phyloP scores from a whole-genome alignment of 192 early-diverging fungal species.

The Mortierella antarctica region DNA sequence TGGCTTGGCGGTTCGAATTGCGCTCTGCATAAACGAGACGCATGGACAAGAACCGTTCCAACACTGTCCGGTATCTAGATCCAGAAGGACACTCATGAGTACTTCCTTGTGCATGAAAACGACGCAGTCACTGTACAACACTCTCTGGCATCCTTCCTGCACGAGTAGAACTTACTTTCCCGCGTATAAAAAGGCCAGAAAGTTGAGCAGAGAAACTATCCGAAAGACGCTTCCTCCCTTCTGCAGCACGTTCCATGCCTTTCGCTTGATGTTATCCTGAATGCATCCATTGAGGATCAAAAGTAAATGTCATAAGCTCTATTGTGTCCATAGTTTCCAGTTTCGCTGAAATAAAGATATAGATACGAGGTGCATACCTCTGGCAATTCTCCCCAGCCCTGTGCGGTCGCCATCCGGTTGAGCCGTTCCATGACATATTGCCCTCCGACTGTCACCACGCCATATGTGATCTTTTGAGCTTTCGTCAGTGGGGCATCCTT shows the following conservation, averaged over 20 bases:
- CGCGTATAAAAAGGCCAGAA: conserved; percentile 84
- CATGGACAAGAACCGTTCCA: conserved; percentile 85
- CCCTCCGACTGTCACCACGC: conserved; percentile 75
- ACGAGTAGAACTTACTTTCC: conserved; percentile 72
- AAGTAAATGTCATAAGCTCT: background rate
- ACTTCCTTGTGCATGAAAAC: too few relatives aligned
- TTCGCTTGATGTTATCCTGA: conserved; percentile 60
- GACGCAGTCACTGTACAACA: too few relatives aligned
- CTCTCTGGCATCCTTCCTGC: too few relatives aligned
- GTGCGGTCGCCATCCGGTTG: conserved; percentile 67
- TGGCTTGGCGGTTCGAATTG: conserved; percentile 80
- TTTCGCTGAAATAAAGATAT: background rate
- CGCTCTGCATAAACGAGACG: conserved; percentile 84
- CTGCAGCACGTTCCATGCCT: conserved; percentile 67
- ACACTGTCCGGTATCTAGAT: conserved; percentile 75
- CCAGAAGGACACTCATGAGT: too few relatives aligned
- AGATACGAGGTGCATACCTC: conserved; percentile 35
- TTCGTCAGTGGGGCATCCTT: conserved; percentile 67
- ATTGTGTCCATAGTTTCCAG: background rate
- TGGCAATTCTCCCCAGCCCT: conserved; percentile 80
- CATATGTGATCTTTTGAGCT: conserved; percentile 70
- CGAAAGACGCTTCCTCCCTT: conserved; percentile 70
- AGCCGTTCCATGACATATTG: conserved; percentile 75
- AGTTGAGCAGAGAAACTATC: conserved; percentile 78
- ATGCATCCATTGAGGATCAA: background rate